A percentile compares a stretch with the other conserved stretches of the same genome.
These are phyloP conservation scores for Backusella tarrabulga DNA, from an alignment of 192 early-diverging fungal species.

Conservation along the genomic window DNA sequence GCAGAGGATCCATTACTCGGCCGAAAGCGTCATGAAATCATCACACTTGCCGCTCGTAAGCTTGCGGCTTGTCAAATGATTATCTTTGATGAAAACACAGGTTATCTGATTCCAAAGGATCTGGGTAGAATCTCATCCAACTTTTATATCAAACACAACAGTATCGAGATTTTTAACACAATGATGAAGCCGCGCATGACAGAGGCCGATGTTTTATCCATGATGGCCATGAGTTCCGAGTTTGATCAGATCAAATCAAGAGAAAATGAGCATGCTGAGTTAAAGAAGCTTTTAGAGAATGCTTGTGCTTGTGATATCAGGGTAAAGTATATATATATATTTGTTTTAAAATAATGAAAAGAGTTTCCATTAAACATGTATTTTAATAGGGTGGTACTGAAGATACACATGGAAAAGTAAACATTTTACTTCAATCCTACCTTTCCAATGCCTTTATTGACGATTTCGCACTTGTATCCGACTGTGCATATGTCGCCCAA, in stretches of 20 bases:
- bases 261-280: slow-evolving; percentile 83
- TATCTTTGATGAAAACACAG: slow-evolving; percentile 77
- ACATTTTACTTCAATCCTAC: slow-evolving; percentile 88
- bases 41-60: slow-evolving; percentile 69
- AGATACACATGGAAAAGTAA: slow-evolving; percentile 87
- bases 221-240: slow-evolving; percentile 89
- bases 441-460: slow-evolving; percentile 79
- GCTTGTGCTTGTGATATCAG: slow-evolving; percentile 86
- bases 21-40: slow-evolving; percentile 78
- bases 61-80: slow-evolving; percentile 93
- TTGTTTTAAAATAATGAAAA: neutral
- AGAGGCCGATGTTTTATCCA: slow-evolving; percentile 88
- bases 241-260: slow-evolving; percentile 94
- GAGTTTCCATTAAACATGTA: neutral
- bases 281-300: slow-evolving; percentile 63
- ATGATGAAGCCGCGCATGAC: slow-evolving; percentile 87
- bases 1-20: slow-evolving; percentile 79
- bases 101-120: slow-evolving; percentile 86
- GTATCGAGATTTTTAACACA: slow-evolving; percentile 86
- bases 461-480: slow-evolving; percentile 95
- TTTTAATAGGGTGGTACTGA: slow-evolving; percentile 71
- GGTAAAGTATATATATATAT: slow-evolving; percentile 36
- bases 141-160: slow-evolving; percentile 88
- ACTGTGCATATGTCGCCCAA: slow-evolving; percentile 91
- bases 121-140: slow-evolving; percentile 90